A percentile compares a stretch with the other conserved stretches of the same genome.
phyloP scores from a whole-genome alignment of 441 rosid genomes.

The Adansonia madagascariensis region DNA sequence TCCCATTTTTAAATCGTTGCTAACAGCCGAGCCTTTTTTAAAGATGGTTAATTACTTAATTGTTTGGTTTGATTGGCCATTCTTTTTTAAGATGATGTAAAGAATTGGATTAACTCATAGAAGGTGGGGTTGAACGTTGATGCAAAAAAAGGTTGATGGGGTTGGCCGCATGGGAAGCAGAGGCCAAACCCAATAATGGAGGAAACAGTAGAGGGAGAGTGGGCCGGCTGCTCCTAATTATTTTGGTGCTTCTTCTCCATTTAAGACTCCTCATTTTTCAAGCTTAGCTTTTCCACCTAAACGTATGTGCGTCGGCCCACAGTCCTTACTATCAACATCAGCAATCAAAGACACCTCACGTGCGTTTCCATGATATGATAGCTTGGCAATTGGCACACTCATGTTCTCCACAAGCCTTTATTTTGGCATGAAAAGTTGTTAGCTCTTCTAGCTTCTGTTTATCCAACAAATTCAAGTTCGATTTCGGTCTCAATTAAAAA shows the following conservation, averaged over 20 bases:
- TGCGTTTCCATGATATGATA: constrained; percentile 22
- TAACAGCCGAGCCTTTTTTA: too few species aligned
- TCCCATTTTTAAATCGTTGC: background rate
- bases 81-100: background rate
- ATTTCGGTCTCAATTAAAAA: background rate
- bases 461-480: background rate
- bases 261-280: constrained; percentile 15
- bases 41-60: background rate
- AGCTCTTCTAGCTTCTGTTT: background rate
- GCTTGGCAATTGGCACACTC: background rate
- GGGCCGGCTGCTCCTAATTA: constrained; percentile 12
- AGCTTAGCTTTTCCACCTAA: background rate
- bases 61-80: too few species aligned
- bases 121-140: background rate
- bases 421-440: background rate
- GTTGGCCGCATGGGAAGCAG: background rate
- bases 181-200: constrained; percentile 11
- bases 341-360: constrained; percentile 32
- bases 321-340: constrained; percentile 23
- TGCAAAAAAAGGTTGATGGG: background rate
- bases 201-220: too few species aligned
- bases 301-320: constrained; percentile 39
- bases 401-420: background rate
- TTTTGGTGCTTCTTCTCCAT: background rate
- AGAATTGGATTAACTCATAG: background rate